Evolutionary conservation across 495 filamentous ascomycete species (phyloP), one percentile per base, ranked within the genome.

Genomic region (Parmelia sp.): DNA sequence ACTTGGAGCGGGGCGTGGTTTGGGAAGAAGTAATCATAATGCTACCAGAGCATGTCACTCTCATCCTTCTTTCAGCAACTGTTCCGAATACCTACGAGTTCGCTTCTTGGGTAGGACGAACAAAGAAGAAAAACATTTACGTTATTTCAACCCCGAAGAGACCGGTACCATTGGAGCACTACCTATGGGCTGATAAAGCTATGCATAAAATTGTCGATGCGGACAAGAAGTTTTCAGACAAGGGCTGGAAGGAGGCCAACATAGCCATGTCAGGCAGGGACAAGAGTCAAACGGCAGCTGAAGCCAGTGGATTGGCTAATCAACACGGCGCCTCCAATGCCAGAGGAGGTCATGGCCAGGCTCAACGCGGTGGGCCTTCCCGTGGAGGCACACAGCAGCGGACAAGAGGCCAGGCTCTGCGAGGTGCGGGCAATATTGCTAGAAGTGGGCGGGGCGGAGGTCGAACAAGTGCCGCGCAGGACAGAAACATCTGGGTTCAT

Each of bases 1-100:
- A 98, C 71, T 81, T 86, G n/a, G 94, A 98, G 78, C 84, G 94
- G 73, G 94, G 94, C 66, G 94, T 98, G 0, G 94, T 98, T 11
- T 98, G 94, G 94, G 94, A 98, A 76, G 94, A 98, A 74, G 94
- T 98, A 65, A 98, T 98, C 71, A 98, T 98, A 71, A 97, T 98
- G 95, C 84, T 97, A 57, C 94, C 94, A 6, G 92, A 92, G 70
- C 94, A 97, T 77, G 91, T 97, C 55, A 94, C 95, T 4, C 78
- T 98, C 44, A 97, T 98, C 66, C 80, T 97, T 15, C 84, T 98
- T 3, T 97, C 95, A 9, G 94, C 94, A 1, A 98, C 94, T 7
- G 95, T 98, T 6, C 94, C 94, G 14, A 98, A 98, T 74, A 97
- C 94, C 3, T 83, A 96, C 66, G 94, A 98, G 73, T 98, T 98